A percentile compares a stretch with the other conserved stretches of the same genome.
These are phyloP conservation scores for Epichloe gansuensis DNA, from an alignment of 2,329 filamentous ascomycete genomes.

Conservation along the genomic window DNA sequence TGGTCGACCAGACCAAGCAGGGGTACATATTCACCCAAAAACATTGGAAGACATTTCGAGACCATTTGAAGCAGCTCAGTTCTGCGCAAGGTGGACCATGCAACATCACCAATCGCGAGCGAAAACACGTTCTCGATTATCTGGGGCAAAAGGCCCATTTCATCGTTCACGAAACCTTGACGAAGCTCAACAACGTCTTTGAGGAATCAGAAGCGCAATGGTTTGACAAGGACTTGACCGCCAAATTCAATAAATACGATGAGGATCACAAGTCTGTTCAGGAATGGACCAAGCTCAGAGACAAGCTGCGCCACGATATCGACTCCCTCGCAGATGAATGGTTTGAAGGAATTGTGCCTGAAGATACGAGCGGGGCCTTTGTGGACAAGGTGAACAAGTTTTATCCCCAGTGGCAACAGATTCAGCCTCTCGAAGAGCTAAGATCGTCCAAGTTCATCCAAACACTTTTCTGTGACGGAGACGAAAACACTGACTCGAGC, in stretches of 20 bases:
- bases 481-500: conserved; percentile 16
- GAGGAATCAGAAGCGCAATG: not conserved
- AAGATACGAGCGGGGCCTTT: conserved; percentile 8
- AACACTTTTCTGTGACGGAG: conserved; percentile 15
- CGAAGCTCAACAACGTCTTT: not conserved
- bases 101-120: too few relatives aligned
- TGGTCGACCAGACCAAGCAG: conserved; percentile 48
- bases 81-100: too few relatives aligned
- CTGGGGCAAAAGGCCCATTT: not conserved
- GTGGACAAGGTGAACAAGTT: conserved; percentile 20
- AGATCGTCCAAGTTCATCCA: conserved; percentile 14
- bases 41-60: conserved; percentile 27
- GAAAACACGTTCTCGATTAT: not conserved
- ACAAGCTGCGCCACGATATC: conserved; percentile 17
- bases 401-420: conserved; percentile 28
- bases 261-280: not conserved
- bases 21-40: conserved; percentile 33
- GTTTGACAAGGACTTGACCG: not conserved
- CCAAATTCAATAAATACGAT: not conserved
- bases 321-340: conserved; percentile 18
- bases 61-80: conserved; percentile 8
- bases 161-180: not conserved
- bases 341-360: conserved; percentile 11
- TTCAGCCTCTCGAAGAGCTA: conserved; percentile 22
- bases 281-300: conserved; percentile 17